Evolutionary conservation across 2,329 filamentous ascomycete species (phyloP).

Genomic region (Ampelomyces quisqualis): DNA sequence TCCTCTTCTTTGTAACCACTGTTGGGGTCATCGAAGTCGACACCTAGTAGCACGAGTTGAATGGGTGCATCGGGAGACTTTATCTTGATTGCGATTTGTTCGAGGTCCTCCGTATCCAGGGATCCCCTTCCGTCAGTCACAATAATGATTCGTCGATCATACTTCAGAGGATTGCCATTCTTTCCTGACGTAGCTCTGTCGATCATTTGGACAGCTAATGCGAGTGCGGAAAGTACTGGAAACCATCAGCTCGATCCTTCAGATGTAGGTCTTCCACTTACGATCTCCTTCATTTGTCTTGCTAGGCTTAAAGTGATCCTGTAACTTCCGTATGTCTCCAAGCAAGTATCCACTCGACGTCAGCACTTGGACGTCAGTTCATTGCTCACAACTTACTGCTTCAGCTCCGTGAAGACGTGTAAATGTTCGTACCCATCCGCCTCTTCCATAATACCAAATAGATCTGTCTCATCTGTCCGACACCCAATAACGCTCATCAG

Average conservation of each 20-base stretch:
- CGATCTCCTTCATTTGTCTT: slow-evolving; percentile 72
- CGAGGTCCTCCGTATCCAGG: slow-evolving; percentile 71
- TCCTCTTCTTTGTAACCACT: slow-evolving; percentile 91
- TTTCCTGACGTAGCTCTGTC: slow-evolving; percentile 76
- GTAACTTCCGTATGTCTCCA: slow-evolving; percentile 66
- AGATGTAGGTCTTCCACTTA: slow-evolving; percentile 22
- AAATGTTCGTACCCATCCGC: slow-evolving; percentile 80
- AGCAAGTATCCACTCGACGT: slow-evolving; percentile 57
- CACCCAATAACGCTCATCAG: slow-evolving; percentile 79
- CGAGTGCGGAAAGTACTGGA: slow-evolving; percentile 73
- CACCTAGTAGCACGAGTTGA: slow-evolving; percentile 75
- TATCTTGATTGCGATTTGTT: slow-evolving; percentile 70
- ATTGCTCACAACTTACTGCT: slow-evolving; percentile 55
- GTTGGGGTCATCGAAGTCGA: slow-evolving; percentile 90
- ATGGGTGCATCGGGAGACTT: slow-evolving; percentile 67
- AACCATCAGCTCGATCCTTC: slow-evolving; percentile 14
- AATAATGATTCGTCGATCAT: slow-evolving; percentile 63
- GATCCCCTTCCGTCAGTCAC: slow-evolving; percentile 76
- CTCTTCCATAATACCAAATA: slow-evolving; percentile 54
- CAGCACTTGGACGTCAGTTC: slow-evolving; percentile 6
- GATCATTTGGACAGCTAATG: slow-evolving; percentile 87
- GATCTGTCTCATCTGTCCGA: slow-evolving; percentile 63
- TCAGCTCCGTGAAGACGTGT: slow-evolving; percentile 63
- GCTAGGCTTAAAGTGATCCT: slow-evolving; percentile 65
- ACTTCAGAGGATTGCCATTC: slow-evolving; percentile 49